These are phyloP conservation scores for Chlamydomonas sphaeroides DNA, from an alignment of 139 green algal species.

Conservation along the genomic window DNA sequence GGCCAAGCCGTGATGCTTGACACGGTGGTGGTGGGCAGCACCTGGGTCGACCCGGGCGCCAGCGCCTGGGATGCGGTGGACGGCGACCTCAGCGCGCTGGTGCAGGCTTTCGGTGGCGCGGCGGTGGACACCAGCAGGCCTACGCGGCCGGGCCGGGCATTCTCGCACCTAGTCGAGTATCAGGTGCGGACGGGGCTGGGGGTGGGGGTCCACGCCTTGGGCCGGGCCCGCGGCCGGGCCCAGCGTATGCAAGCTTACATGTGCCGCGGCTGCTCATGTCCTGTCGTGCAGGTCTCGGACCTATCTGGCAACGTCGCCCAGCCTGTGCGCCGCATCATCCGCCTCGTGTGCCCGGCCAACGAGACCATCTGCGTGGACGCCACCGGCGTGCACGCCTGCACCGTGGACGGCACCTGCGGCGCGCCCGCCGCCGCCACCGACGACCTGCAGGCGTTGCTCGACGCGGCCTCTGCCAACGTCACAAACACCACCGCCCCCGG, in stretches of 20 bases:
- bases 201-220: too few relatives aligned
- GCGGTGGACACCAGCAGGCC: constrained; percentile 50
- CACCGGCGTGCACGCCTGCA: constrained; percentile 37
- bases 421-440: not conserved
- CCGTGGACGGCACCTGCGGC: constrained; percentile 20
- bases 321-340: constrained; percentile 41
- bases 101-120: constrained; percentile 47
- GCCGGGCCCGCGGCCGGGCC: too few relatives aligned
- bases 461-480: not conserved
- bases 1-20: constrained; percentile 44
- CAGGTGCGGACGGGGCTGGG: constrained; percentile 7
- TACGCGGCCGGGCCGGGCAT: constrained; percentile 19
- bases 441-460: too few relatives aligned
- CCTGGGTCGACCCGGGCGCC: constrained; percentile 51
- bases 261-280: too few relatives aligned
- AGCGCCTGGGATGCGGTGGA: constrained; percentile 47
- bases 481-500: not conserved
- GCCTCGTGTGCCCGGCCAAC: constrained; percentile 36
- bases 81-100: constrained; percentile 43
- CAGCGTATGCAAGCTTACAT: too few relatives aligned
- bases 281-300: constrained; percentile 33
- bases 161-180: constrained; percentile 48
- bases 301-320: constrained; percentile 46
- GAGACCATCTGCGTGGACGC: constrained; percentile 38
- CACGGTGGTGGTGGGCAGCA: constrained; percentile 26